Evolutionary conservation across 352 stramenopile species (phyloP).

Genomic region (Pilasporangium apinafurcum): DNA sequence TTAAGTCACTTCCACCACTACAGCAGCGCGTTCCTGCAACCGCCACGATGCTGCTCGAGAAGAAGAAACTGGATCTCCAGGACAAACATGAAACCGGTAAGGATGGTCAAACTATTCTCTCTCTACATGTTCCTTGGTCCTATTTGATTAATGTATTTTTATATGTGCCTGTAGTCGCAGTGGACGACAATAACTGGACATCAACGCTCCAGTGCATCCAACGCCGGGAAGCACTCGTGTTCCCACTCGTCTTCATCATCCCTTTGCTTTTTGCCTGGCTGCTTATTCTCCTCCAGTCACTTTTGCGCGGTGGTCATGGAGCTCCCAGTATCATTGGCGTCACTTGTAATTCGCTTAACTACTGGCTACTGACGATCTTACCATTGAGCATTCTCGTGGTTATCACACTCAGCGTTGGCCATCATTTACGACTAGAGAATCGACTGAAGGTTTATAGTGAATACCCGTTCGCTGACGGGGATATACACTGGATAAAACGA

Average conservation of each 20-base stretch:
- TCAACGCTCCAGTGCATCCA: slow-evolving; percentile 39
- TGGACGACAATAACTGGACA: slow-evolving; percentile 28
- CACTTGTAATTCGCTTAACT: slow-evolving; percentile 86
- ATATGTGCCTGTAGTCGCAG: not conserved
- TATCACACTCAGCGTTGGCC: slow-evolving; percentile 49
- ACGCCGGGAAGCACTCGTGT: slow-evolving; percentile 32
- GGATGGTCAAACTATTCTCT: too few relatives aligned
- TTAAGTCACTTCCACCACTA: slow-evolving; percentile 45
- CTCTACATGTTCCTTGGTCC: too few relatives aligned
- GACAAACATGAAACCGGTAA: slow-evolving; percentile 10
- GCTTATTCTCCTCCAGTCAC: slow-evolving; percentile 57
- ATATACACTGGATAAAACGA: slow-evolving; percentile 92
- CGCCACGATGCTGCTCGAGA: slow-evolving; percentile 9
- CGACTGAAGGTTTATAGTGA: slow-evolving; percentile 59
- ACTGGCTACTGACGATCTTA: slow-evolving; percentile 90
- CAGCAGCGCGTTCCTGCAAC: not conserved
- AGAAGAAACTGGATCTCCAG: slow-evolving; percentile 6
- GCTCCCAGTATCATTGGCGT: slow-evolving; percentile 85
- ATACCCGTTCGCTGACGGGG: slow-evolving; percentile 85
- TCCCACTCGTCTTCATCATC: slow-evolving; percentile 51
- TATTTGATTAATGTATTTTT: too few relatives aligned
- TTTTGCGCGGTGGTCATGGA: slow-evolving; percentile 71
- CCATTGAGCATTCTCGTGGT: slow-evolving; percentile 72
- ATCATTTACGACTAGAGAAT: slow-evolving; percentile 59
- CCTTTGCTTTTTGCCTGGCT: slow-evolving; percentile 64